These are phyloP conservation scores for Isatis lusitanica DNA, from an alignment of 441 rosid genomes.

Conservation along the genomic window DNA sequence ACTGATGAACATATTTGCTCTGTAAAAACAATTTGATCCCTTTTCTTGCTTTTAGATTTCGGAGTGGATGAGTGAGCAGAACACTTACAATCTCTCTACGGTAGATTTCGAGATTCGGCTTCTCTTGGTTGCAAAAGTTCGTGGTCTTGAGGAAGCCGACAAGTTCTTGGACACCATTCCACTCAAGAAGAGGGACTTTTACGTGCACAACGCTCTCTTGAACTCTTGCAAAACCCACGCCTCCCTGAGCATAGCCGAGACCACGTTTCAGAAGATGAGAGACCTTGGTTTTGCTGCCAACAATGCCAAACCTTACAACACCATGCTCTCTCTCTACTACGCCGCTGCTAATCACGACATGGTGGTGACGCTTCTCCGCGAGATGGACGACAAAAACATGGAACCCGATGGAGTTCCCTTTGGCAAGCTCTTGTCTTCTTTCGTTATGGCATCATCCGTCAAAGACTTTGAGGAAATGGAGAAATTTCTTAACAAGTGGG, in stretches of 20 bases:
- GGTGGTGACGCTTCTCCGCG: constrained; percentile 33
- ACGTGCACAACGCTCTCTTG: constrained; percentile 42
- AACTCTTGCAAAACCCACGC: constrained; percentile 25
- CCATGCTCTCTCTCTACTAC: constrained; percentile 38
- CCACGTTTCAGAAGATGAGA: constrained; percentile 39
- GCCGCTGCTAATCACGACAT: constrained; percentile 30
- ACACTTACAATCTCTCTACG: constrained; percentile 7
- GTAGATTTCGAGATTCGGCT: constrained; percentile 22
- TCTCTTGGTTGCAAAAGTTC: constrained; percentile 21
- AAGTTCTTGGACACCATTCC: constrained; percentile 28
- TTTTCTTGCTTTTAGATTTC: background rate
- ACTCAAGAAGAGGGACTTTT: background rate
- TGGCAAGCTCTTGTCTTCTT: constrained; percentile 13
- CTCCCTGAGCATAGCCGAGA: constrained; percentile 39
- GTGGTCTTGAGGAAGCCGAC: constrained; percentile 24
- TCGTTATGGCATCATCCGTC: constrained; percentile 4
- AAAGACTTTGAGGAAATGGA: constrained; percentile 32
- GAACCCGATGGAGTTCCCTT: constrained; percentile 23
- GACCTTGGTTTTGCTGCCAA: constrained; percentile 25
- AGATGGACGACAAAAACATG: constrained; percentile 39
- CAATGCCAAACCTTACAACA: constrained; percentile 31
- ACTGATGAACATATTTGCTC: too few relatives aligned
- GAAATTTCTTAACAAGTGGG: constrained; percentile 24
- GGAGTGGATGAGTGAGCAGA: constrained; percentile 31
- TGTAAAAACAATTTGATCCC: background rate